Conservation (phyloP, 768 basidiomycete genomes). For the Fistulinella prunicolor region DNA sequence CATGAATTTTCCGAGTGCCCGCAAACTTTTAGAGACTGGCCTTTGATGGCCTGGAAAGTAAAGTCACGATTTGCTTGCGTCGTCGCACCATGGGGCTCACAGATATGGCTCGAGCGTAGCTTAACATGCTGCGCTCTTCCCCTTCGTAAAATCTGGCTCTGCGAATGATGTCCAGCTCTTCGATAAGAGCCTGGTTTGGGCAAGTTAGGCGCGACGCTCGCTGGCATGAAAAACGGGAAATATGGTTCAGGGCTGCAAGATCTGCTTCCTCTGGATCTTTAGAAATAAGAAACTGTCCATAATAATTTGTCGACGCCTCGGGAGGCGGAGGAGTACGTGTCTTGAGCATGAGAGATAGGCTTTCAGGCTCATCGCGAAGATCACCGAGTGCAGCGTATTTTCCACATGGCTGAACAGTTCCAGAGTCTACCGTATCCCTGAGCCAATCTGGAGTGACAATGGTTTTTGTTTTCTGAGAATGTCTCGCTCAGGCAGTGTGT, state of each 20-base stretch:
- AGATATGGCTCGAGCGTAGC: slow-evolving; percentile 71
- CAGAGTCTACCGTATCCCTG: slow-evolving; percentile 48
- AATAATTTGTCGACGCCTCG: background rate
- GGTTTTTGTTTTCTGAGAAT: slow-evolving; percentile 56
- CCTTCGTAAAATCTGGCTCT: slow-evolving; percentile 63
- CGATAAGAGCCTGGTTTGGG: slow-evolving; percentile 60
- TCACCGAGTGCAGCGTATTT: slow-evolving; percentile 56
- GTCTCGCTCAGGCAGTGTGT: background rate
- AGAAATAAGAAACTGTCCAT: background rate
- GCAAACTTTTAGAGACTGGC: too few species aligned
- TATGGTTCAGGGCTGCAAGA: slow-evolving; percentile 21
- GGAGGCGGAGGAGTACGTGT: background rate
- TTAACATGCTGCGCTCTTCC: slow-evolving; percentile 61
- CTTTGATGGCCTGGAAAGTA: slow-evolving; percentile 44
- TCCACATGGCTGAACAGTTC: slow-evolving; percentile 46
- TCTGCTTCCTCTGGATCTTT: slow-evolving; percentile 25
- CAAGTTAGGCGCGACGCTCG: slow-evolving; percentile 67
- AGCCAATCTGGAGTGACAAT: slow-evolving; percentile 76
- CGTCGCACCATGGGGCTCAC: slow-evolving; percentile 37
- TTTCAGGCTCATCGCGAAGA: slow-evolving; percentile 45
- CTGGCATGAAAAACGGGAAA: slow-evolving; percentile 52
- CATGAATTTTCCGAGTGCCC: background rate
- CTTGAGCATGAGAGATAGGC: slow-evolving; percentile 39
- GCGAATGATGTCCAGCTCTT: slow-evolving; percentile 58
- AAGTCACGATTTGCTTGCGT: background rate